phyloP scores from a whole-genome alignment of 2,329 filamentous ascomycete genomes.

The Parastagonospora nodorum region DNA sequence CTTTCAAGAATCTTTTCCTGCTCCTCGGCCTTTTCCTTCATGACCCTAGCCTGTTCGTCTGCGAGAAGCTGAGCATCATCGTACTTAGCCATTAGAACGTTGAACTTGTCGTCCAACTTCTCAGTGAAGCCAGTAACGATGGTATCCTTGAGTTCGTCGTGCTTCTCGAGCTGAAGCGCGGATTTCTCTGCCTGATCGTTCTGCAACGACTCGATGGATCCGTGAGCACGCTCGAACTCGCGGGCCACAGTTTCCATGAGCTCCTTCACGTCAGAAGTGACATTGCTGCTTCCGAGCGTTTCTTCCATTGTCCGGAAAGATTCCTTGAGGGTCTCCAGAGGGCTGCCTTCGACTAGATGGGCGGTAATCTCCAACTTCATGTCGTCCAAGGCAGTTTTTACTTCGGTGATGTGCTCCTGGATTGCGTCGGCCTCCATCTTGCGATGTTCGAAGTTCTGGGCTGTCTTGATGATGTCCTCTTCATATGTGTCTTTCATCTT shows the following conservation, averaged over 20 bases:
- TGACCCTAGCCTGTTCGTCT: slow-evolving; percentile 73
- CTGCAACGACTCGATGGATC: slow-evolving; percentile 78
- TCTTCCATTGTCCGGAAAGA: slow-evolving; percentile 73
- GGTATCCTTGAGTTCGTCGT: slow-evolving; percentile 62
- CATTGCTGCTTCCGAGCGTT: slow-evolving; percentile 58
- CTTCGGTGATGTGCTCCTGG: slow-evolving; percentile 76
- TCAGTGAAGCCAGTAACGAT: slow-evolving; percentile 59
- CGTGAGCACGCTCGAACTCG: slow-evolving; percentile 86
- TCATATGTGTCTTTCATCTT: slow-evolving; percentile 75
- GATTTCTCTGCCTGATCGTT: slow-evolving; percentile 72
- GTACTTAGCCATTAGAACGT: slow-evolving; percentile 82
- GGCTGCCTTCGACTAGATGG: slow-evolving; percentile 76
- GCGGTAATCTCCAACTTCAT: slow-evolving; percentile 76
- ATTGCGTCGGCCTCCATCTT: slow-evolving; percentile 82
- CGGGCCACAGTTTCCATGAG: slow-evolving; percentile 75
- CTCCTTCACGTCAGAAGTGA: slow-evolving; percentile 58
- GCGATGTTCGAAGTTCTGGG: slow-evolving; percentile 80
- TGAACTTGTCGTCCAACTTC: slow-evolving; percentile 77
- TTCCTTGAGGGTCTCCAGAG: slow-evolving; percentile 62
- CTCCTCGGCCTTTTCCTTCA: slow-evolving; percentile 73
- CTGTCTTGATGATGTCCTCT: slow-evolving; percentile 73
- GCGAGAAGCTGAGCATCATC: slow-evolving; percentile 79
- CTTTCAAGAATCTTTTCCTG: slow-evolving; percentile 74
- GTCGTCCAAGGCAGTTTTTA: slow-evolving; percentile 77
- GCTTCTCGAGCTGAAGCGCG: slow-evolving; percentile 61